Conservation (phyloP, 208 protist species). For the Trypanosoma melophagium region DNA sequence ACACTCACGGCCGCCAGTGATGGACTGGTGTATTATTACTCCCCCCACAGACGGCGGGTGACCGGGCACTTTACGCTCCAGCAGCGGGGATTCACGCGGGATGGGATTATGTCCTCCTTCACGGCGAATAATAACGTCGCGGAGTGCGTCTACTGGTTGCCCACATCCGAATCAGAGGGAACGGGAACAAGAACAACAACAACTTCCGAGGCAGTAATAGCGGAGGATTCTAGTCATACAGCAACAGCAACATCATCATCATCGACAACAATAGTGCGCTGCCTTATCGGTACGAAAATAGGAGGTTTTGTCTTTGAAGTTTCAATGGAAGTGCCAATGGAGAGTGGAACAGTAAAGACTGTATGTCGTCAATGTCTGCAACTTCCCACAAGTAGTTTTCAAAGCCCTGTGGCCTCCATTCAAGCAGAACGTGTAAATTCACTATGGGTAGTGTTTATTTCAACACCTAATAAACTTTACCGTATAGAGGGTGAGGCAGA, state of each 20-base stretch:
- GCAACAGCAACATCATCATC: neutral
- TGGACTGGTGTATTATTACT: conserved; percentile 63
- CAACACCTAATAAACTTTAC: conserved; percentile 18
- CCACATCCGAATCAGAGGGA: too few species aligned
- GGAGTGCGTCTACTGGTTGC: conserved; percentile 54
- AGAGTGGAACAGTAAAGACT: conserved; percentile 20
- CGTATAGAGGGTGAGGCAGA: conserved; percentile 16
- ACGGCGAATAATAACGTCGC: conserved; percentile 34
- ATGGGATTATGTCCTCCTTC: conserved; percentile 6
- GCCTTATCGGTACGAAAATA: conserved; percentile 30
- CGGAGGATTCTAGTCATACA: conserved; percentile 17
- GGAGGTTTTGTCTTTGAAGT: conserved; percentile 31
- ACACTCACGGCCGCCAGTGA: conserved; percentile 50
- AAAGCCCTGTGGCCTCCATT: conserved; percentile 19
- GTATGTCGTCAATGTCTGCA: conserved; percentile 24
- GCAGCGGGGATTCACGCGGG: neutral
- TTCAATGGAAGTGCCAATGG: conserved; percentile 17
- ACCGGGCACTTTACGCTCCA: conserved; percentile 37
- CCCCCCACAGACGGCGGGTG: conserved; percentile 28
- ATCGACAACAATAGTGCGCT: conserved; percentile 12
- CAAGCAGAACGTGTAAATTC: conserved; percentile 22
- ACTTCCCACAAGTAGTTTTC: conserved; percentile 15
- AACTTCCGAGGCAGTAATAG: too few species aligned
- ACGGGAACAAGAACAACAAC: too few species aligned
- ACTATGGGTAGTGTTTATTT: conserved; percentile 25